Conservation (phyloP, 139 green algal species). For the Coccomyxa sp. region DNA sequence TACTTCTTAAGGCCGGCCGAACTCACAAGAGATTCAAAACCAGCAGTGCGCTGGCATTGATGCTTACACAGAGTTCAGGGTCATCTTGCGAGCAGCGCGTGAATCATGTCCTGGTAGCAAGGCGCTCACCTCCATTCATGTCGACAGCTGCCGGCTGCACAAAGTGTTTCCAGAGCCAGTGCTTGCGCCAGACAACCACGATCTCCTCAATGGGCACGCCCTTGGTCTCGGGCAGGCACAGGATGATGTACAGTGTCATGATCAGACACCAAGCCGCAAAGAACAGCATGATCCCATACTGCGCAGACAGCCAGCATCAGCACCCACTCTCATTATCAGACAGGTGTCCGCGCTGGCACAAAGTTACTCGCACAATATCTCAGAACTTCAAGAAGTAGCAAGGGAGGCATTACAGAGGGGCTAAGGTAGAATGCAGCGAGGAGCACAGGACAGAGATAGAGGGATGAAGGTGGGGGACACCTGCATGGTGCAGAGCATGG, state of each 20-base stretch:
- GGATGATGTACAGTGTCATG: constrained; percentile 46
- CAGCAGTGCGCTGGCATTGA: too few species aligned
- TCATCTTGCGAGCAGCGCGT: too few species aligned
- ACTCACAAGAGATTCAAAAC: too few species aligned
- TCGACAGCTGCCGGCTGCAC: not conserved
- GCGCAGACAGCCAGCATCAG: constrained; percentile 34
- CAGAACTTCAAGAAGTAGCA: not conserved
- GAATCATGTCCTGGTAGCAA: too few species aligned
- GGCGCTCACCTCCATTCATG: not conserved
- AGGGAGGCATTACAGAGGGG: constrained; percentile 45
- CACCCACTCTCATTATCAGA: not conserved
- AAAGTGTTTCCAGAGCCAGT: constrained; percentile 33
- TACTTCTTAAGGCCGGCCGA: too few species aligned
- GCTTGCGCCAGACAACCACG: constrained; percentile 25
- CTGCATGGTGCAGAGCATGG: constrained; percentile 19
- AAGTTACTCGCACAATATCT: not conserved
- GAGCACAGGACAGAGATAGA: constrained; percentile 17
- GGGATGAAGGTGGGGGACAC: not conserved
- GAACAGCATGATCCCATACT: constrained; percentile 13
- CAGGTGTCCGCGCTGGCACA: not conserved
- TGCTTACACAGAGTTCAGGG: too few species aligned
- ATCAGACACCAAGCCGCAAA: constrained; percentile 29
- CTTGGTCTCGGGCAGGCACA: constrained; percentile 59
- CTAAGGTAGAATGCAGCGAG: constrained; percentile 42
- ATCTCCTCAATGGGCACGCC: constrained; percentile 48